phyloP scores from a whole-genome alignment of 129 eudicot species.

The carrot (Daucus carota) region DNA sequence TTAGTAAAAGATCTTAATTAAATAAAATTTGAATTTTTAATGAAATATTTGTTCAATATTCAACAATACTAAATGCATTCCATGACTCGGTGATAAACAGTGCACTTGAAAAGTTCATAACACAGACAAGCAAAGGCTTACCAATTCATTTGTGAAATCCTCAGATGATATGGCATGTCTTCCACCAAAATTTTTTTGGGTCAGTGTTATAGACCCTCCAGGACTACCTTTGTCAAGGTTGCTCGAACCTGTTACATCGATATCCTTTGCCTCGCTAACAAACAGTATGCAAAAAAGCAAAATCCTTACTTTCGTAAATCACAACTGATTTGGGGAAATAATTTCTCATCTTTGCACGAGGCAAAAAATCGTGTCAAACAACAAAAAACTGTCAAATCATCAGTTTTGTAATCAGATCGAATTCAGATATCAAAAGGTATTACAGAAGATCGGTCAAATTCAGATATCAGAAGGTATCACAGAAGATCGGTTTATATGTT shows the following conservation, averaged over 20 bases:
- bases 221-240: conserved; percentile 42
- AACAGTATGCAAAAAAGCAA: background rate
- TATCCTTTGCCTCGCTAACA: conserved; percentile 55
- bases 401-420: too few relatives aligned
- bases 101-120: background rate
- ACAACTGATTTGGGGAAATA: background rate
- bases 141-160: conserved; percentile 91
- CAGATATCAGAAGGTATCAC: background rate
- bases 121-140: conserved; percentile 22
- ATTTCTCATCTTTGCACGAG: background rate
- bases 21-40: too few relatives aligned
- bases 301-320: background rate
- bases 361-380: background rate
- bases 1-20: too few relatives aligned
- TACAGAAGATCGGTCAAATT: background rate
- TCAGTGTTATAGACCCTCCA: conserved; percentile 48
- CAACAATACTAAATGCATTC: background rate
- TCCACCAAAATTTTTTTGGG: conserved; percentile 71
- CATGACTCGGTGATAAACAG: background rate
- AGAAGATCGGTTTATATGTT: background rate
- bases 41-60: background rate
- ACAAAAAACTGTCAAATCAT: background rate
- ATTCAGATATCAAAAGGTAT: background rate
- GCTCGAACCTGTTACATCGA: conserved; percentile 33
- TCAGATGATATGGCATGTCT: conserved; percentile 86